These are phyloP conservation scores for Synchytrium microbalum DNA, from an alignment of 371 early-diverging fungal genomes.

Conservation along the genomic window DNA sequence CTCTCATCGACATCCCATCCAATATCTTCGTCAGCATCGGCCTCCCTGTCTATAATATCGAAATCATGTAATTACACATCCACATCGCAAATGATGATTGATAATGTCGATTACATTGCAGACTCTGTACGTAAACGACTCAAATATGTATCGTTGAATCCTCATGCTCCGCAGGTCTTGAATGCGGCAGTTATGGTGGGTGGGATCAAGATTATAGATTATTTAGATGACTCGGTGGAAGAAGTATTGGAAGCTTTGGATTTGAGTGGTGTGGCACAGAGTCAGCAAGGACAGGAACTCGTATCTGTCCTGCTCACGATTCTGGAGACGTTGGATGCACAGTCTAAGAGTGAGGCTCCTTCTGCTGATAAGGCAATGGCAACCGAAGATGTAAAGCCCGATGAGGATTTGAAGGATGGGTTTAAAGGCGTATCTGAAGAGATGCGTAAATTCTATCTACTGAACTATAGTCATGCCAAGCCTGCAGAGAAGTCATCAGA, in stretches of 20 bases:
- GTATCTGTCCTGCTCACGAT: slow-evolving; percentile 36
- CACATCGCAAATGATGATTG: slow-evolving; percentile 39
- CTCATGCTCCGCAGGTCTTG: slow-evolving; percentile 46
- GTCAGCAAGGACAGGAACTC: slow-evolving; percentile 18
- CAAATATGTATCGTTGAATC: slow-evolving; percentile 32
- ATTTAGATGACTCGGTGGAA: slow-evolving; percentile 49
- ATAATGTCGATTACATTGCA: slow-evolving; percentile 57
- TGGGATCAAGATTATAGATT: slow-evolving; percentile 37
- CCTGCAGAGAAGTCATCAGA: background rate
- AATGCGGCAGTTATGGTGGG: slow-evolving; percentile 46
- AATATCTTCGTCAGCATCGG: slow-evolving; percentile 17
- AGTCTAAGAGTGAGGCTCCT: background rate
- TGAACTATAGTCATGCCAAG: background rate
- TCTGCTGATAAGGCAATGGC: background rate
- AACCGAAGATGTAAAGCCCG: background rate
- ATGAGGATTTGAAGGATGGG: slow-evolving; percentile 2
- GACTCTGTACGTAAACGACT: slow-evolving; percentile 48
- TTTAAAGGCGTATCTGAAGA: background rate
- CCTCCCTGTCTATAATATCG: slow-evolving; percentile 20
- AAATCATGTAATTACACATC: slow-evolving; percentile 32
- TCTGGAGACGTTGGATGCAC: slow-evolving; percentile 10
- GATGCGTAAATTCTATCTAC: background rate
- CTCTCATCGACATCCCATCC: slow-evolving; percentile 30
- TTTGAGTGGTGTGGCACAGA: slow-evolving; percentile 15
- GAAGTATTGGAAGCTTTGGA: slow-evolving; percentile 55